Percentiles rank a stretch among this genome's conserved stretches.
phyloP scores from a whole-genome alignment of 352 stramenopile genomes.

The Globisporangium recalcitrans region DNA sequence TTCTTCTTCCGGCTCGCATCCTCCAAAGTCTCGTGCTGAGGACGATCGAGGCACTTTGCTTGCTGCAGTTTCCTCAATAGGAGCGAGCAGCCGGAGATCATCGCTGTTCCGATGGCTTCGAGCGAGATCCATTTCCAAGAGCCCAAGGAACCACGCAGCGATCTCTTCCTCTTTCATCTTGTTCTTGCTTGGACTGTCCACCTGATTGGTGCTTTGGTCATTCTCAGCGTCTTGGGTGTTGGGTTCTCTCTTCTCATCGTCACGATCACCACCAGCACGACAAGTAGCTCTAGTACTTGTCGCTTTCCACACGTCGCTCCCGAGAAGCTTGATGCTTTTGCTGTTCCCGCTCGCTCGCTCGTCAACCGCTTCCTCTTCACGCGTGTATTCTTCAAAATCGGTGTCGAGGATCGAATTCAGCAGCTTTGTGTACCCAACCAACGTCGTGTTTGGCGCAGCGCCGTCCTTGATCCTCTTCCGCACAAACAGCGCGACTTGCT shows the following conservation, averaged over 20 bases:
- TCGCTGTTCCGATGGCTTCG: slow-evolving; percentile 24
- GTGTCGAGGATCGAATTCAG: slow-evolving; percentile 70
- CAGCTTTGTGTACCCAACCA: slow-evolving; percentile 48
- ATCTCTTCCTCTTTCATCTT: slow-evolving; percentile 67
- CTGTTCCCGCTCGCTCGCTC: slow-evolving; percentile 2
- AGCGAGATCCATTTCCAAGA: slow-evolving; percentile 59
- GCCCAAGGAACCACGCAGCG: slow-evolving; percentile 58
- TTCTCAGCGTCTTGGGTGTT: slow-evolving; percentile 28
- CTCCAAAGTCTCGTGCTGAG: neutral
- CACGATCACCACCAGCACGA: neutral
- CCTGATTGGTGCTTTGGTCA: neutral
- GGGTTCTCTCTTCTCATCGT: neutral
- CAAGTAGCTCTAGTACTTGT: neutral
- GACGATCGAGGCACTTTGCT: neutral
- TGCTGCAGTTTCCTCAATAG: slow-evolving; percentile 9
- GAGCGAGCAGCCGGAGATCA: slow-evolving; percentile 9
- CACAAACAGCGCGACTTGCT: slow-evolving; percentile 58
- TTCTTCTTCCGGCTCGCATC: slow-evolving; percentile 20
- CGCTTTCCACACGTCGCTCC: slow-evolving; percentile 4
- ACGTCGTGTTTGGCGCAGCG: slow-evolving; percentile 59
- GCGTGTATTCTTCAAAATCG: slow-evolving; percentile 52
- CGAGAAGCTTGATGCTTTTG: slow-evolving; percentile 20
- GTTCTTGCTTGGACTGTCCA: slow-evolving; percentile 22
- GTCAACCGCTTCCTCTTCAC: slow-evolving; percentile 17
- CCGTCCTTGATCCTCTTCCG: slow-evolving; percentile 57